These are phyloP conservation scores for Rhizopus sp. DNA, from an alignment of 371 early-diverging fungal genomes.

Conservation along the genomic window DNA sequence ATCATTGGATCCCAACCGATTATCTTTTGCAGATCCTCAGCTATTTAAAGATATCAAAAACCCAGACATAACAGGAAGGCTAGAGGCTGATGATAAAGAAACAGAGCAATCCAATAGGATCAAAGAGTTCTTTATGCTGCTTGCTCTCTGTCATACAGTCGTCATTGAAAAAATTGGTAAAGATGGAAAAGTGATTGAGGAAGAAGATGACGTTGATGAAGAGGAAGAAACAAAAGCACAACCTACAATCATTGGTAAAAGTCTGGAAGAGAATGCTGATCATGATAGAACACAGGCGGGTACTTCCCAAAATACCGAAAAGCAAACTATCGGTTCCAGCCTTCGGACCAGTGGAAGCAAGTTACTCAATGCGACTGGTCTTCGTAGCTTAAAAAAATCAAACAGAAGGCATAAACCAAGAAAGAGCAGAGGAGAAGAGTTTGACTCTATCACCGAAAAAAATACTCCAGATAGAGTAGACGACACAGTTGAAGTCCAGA, in stretches of 20 bases:
- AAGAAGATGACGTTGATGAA: slow-evolving; percentile 26
- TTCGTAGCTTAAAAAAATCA: slow-evolving; percentile 4
- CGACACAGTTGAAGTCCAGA: slow-evolving; percentile 30
- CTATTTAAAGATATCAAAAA: slow-evolving; percentile 69
- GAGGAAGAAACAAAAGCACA: slow-evolving; percentile 15
- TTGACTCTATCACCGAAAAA: slow-evolving; percentile 22
- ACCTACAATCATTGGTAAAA: slow-evolving; percentile 11
- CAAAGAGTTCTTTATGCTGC: slow-evolving; percentile 79
- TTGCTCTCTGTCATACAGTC: slow-evolving; percentile 95
- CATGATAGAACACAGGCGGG: too few relatives aligned
- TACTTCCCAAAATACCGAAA: neutral
- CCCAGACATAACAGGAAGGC: neutral
- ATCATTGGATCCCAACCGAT: slow-evolving; percentile 60
- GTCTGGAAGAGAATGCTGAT: neutral
- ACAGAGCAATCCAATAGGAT: neutral
- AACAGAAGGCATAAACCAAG: neutral
- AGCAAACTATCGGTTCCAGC: neutral
- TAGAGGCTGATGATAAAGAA: neutral
- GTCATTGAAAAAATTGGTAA: slow-evolving; percentile 74
- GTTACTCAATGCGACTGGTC: slow-evolving; percentile 5
- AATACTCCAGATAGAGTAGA: slow-evolving; percentile 33
- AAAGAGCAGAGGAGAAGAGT: slow-evolving; percentile 21
- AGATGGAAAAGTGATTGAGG: slow-evolving; percentile 52
- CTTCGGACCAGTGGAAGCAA: slow-evolving; percentile 8
- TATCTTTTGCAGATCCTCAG: slow-evolving; percentile 86